Evolutionary conservation across 768 basidiomycete species (phyloP).

Genomic region (Kwoniella newhampshirensis): DNA sequence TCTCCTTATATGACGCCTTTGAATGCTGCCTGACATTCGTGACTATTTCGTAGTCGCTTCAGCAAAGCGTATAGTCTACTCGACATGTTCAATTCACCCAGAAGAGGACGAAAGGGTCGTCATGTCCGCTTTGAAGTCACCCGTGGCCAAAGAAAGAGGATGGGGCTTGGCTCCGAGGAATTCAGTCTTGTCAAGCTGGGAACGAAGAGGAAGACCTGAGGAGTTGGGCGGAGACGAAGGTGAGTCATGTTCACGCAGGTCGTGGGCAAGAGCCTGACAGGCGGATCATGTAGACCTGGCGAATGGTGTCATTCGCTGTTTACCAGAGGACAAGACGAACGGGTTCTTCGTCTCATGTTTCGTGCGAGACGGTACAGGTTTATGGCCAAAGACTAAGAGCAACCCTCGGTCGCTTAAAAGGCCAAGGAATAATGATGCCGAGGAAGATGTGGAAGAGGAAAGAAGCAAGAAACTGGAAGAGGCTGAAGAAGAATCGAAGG

Average conservation of each 20-base stretch:
- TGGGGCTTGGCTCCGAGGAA: slow-evolving; percentile 69
- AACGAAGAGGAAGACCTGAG: slow-evolving; percentile 69
- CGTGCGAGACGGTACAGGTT: slow-evolving; percentile 51
- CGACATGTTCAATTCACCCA: slow-evolving; percentile 92
- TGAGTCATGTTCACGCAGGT: slow-evolving; percentile 40
- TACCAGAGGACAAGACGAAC: slow-evolving; percentile 74
- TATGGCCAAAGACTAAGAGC: not conserved
- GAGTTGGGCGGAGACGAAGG: slow-evolving; percentile 62
- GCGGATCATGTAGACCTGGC: slow-evolving; percentile 57
- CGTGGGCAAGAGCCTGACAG: not conserved
- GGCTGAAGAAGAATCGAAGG: slow-evolving; percentile 4
- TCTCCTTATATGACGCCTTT: slow-evolving; percentile 1
- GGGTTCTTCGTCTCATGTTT: slow-evolving; percentile 99
- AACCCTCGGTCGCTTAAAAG: not conserved
- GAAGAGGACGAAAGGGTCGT: slow-evolving; percentile 93
- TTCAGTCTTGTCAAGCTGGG: slow-evolving; percentile 78
- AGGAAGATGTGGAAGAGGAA: not conserved
- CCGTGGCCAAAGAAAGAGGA: slow-evolving; percentile 63
- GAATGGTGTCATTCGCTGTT: slow-evolving; percentile 50
- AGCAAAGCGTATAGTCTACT: slow-evolving; percentile 83
- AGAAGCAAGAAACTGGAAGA: not conserved
- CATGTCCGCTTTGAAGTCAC: slow-evolving; percentile 66
- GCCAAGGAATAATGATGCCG: slow-evolving; percentile 7
- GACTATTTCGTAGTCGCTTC: slow-evolving; percentile 65
- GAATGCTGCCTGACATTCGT: slow-evolving; percentile 4